Conservation (phyloP, 2,329 filamentous ascomycete species). For the Fusarium subtropicale region DNA sequence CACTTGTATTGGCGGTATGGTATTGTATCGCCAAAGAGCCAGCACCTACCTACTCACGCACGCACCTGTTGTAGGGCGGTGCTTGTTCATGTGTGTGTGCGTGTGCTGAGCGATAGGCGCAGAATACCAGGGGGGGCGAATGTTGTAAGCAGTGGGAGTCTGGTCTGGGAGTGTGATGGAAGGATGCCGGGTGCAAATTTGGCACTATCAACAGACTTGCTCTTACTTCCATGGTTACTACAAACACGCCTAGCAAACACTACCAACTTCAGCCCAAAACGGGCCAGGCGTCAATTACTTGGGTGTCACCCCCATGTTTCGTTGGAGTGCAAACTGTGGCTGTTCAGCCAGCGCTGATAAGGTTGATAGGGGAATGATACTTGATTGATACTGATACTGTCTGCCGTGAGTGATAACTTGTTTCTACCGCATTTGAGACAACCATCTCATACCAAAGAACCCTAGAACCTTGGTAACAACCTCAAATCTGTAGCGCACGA, state of each 20-base stretch:
- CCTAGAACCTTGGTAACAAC: constrained; percentile 10
- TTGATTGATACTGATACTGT: background rate
- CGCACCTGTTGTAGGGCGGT: constrained; percentile 13
- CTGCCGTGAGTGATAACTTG: constrained; percentile 6
- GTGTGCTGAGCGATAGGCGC: constrained; percentile 41
- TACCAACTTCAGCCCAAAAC: constrained; percentile 22
- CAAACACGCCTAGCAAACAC: background rate
- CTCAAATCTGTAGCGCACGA: background rate
- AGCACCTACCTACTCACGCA: constrained; percentile 6
- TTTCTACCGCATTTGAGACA: constrained; percentile 14
- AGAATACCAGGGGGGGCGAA: constrained; percentile 21
- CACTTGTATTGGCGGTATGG: constrained; percentile 13
- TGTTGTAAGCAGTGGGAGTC: constrained; percentile 23
- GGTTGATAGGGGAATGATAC: constrained; percentile 37
- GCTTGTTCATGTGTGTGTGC: constrained; percentile 19
- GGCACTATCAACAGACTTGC: background rate
- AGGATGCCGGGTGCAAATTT: constrained; percentile 5
- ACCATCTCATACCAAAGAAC: constrained; percentile 13
- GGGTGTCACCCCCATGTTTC: constrained; percentile 24
- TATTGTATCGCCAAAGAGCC: constrained; percentile 3
- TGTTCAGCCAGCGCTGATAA: constrained; percentile 38
- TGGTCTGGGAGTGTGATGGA: background rate
- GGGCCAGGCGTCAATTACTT: constrained; percentile 13
- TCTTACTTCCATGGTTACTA: background rate
- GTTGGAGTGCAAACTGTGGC: constrained; percentile 10